Conservation (phyloP, 78 protist species). For the Dictyostelium brefeldianum region DNA sequence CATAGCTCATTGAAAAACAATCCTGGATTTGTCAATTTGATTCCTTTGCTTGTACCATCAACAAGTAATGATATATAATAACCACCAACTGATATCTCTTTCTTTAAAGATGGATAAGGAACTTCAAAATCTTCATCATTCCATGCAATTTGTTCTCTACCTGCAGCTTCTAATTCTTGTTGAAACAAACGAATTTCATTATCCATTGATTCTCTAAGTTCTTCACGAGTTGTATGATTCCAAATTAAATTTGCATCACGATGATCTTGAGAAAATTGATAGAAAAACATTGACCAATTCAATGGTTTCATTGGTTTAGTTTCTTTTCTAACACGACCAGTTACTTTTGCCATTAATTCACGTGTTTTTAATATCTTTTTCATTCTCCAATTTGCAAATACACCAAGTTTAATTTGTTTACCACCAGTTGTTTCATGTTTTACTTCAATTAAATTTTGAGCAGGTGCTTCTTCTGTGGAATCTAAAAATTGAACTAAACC, state of each 20-base stretch:
- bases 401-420: constrained; percentile 40
- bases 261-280: constrained; percentile 83
- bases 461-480: constrained; percentile 73
- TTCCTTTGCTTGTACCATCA: constrained; percentile 71
- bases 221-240: constrained; percentile 94
- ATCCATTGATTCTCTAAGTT: constrained; percentile 90
- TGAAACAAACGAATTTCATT: constrained; percentile 82
- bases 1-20: constrained; percentile 90
- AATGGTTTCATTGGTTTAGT: constrained; percentile 27
- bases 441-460: not conserved
- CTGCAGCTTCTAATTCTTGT: constrained; percentile 61
- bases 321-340: constrained; percentile 35
- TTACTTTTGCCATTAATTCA: constrained; percentile 61
- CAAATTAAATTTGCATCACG: constrained; percentile 92
- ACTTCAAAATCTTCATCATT: constrained; percentile 92
- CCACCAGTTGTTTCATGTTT: constrained; percentile 37
- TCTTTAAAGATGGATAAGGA: constrained; percentile 75
- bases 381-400: constrained; percentile 79
- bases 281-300: constrained; percentile 87
- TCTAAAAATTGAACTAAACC: constrained; percentile 82
- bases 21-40: constrained; percentile 40
- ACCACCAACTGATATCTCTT: constrained; percentile 88
- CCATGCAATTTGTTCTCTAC: constrained; percentile 85
- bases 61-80: constrained; percentile 89
- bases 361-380: constrained; percentile 58